Conservation (phyloP, 129 eudicot species). For the Escallonia herrerae region DNA sequence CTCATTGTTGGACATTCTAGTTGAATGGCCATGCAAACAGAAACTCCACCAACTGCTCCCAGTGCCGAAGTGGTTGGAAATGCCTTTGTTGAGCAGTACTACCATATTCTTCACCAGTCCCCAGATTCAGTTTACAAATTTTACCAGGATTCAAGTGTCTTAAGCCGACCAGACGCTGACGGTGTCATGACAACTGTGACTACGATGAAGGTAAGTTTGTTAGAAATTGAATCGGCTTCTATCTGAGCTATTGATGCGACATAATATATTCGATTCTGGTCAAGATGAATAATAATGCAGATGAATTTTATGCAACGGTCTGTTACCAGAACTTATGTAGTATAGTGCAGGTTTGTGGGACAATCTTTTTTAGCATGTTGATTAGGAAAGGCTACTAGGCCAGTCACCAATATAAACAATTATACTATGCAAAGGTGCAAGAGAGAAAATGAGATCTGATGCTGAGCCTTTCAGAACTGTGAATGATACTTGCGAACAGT, state of each 20-base stretch:
- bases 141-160: conserved; percentile 54
- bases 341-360: no score
- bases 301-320: no score
- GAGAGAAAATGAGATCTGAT: no score
- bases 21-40: conserved; percentile 45
- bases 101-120: conserved; percentile 50
- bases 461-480: no score
- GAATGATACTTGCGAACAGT: no score
- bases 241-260: not conserved
- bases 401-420: no score
- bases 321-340: no score
- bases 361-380: no score
- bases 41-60: conserved; percentile 35
- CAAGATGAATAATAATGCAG: no score
- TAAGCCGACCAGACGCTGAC: conserved; percentile 51
- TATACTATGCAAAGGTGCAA: no score
- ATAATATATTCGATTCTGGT: not conserved
- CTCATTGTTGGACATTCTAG: conserved; percentile 14
- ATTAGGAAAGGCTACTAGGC: no score
- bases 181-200: conserved; percentile 46
- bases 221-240: not conserved
- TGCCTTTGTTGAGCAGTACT: conserved; percentile 69
- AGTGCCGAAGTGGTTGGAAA: conserved; percentile 49
- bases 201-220: conserved; percentile 52
- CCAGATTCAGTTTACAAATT: conserved; percentile 55